Conservation (phyloP, 106 monocot genomes). For the Apostasia ramifera region DNA sequence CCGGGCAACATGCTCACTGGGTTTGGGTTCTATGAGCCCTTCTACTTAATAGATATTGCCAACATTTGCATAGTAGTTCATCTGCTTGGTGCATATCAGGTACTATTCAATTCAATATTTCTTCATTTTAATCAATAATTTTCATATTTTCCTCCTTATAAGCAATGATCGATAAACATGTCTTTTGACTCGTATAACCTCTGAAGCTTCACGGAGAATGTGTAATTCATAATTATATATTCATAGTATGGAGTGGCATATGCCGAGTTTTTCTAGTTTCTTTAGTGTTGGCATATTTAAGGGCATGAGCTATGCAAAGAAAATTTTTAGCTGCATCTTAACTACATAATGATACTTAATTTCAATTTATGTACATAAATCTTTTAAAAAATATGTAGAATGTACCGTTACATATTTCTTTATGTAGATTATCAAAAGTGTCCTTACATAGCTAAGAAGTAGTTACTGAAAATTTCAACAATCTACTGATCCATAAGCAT, state of each 20-base stretch:
- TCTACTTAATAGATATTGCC: constrained; percentile 49
- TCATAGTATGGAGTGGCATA: background rate
- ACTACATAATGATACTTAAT: too few species aligned
- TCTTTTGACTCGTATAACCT: background rate
- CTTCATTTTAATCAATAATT: background rate
- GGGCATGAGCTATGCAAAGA: background rate
- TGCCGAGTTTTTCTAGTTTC: background rate
- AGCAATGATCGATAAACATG: background rate
- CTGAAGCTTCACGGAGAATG: background rate
- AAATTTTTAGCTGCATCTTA: too few species aligned
- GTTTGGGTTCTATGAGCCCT: constrained; percentile 61
- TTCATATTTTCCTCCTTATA: background rate
- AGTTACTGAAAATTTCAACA: too few species aligned
- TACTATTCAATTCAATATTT: background rate
- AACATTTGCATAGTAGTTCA: constrained; percentile 56
- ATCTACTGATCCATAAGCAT: too few species aligned
- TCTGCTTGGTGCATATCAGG: constrained; percentile 54
- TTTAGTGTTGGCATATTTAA: background rate
- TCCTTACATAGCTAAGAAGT: background rate
- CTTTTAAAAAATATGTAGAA: too few species aligned
- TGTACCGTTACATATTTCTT: background rate
- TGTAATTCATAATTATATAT: too few species aligned
- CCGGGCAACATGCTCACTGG: constrained; percentile 66
- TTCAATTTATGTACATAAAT: too few species aligned
- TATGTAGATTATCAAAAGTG: background rate